phyloP scores from a whole-genome alignment of 768 basidiomycete species.

The Mycena chlorophos region DNA sequence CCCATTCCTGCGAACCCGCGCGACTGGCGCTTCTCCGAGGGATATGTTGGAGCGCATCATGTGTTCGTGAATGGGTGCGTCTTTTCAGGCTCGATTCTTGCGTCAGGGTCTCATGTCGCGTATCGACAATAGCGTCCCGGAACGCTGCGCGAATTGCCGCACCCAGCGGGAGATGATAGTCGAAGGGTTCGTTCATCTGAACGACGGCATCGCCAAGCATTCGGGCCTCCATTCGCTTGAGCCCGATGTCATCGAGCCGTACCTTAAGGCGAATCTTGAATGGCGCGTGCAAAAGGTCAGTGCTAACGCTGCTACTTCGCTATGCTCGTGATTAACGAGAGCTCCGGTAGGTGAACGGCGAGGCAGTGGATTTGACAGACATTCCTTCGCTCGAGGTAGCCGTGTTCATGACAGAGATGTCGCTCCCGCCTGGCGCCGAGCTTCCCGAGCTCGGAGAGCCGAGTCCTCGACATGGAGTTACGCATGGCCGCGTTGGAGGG shows the following conservation, averaged over 20 bases:
- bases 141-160: conserved; percentile 43
- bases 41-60: conserved; percentile 45
- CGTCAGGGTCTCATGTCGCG: neutral
- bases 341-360: conserved; percentile 1
- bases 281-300: conserved; percentile 45
- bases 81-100: neutral
- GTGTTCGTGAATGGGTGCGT: conserved; percentile 41
- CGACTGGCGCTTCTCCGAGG: conserved; percentile 36
- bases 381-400: conserved; percentile 20
- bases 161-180: conserved; percentile 30
- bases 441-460: neutral
- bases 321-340: neutral
- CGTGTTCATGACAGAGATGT: conserved; percentile 14
- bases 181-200: conserved; percentile 50
- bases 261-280: conserved; percentile 39
- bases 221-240: conserved; percentile 35
- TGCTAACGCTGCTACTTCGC: neutral
- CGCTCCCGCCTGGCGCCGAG: conserved; percentile 7
- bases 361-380: conserved; percentile 5
- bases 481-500: no score
- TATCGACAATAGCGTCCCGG: conserved; percentile 24
- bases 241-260: conserved; percentile 41
- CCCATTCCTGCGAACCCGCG: conserved; percentile 32
- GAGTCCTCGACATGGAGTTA: no score
- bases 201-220: conserved; percentile 32